A percentile compares a stretch with the other conserved stretches of the same genome.
phyloP scores from a whole-genome alignment of 1,139 yeast genomes.

The Kodamaea alishanica region DNA sequence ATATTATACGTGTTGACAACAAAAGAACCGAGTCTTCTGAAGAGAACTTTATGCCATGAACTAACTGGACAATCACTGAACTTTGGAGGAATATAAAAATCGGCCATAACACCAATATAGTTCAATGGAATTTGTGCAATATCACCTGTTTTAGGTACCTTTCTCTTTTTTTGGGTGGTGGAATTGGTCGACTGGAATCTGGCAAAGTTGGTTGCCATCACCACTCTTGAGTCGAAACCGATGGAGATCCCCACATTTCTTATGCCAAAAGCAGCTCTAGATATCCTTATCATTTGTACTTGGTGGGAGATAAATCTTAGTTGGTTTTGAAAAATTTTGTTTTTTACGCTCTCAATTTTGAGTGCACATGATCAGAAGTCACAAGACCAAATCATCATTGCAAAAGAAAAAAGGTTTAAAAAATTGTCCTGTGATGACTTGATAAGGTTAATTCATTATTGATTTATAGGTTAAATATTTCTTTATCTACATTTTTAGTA shows the following conservation, averaged over 20 bases:
- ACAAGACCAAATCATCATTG: too few species aligned
- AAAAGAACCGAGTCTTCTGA: constrained; percentile 47
- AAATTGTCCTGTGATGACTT: too few species aligned
- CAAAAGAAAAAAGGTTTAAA: too few species aligned
- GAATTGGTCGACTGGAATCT: constrained; percentile 9
- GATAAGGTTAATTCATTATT: too few species aligned
- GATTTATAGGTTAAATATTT: too few species aligned
- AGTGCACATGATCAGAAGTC: too few species aligned
- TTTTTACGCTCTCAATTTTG: too few species aligned
- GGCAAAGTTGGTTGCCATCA: neutral
- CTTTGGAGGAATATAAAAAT: constrained; percentile 43
- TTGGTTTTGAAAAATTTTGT: constrained; percentile 6
- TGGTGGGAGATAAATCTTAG: neutral
- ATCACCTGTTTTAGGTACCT: constrained; percentile 22
- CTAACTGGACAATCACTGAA: constrained; percentile 28
- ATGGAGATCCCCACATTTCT: too few species aligned
- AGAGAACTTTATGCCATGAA: constrained; percentile 38
- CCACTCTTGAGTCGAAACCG: too few species aligned
- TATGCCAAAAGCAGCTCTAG: too few species aligned
- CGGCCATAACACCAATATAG: constrained; percentile 42
- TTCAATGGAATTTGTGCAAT: constrained; percentile 40
- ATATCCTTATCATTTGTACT: constrained; percentile 5
- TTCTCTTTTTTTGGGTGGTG: constrained; percentile 17
- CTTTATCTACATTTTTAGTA: neutral
- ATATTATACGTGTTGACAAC: constrained; percentile 65